A percentile compares a stretch with the other conserved stretches of the same genome.
phyloP scores from a whole-genome alignment of 1,139 yeast genomes.

The Zygosaccharomyces sapae region DNA sequence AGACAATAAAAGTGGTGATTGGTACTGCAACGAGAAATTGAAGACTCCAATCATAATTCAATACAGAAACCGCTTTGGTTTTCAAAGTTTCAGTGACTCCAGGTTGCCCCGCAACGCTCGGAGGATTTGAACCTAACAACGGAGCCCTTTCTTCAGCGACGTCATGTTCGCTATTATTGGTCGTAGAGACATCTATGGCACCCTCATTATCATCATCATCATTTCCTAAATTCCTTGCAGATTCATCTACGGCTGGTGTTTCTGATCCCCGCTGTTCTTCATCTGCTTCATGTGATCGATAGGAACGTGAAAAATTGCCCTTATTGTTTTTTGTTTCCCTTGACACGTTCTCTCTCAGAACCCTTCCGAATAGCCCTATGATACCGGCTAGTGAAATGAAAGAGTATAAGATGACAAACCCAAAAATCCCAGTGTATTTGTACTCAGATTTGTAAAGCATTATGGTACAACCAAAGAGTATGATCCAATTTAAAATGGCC shows the following conservation, averaged over 20 bases:
- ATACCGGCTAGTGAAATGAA: slow-evolving; percentile 50
- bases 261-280: slow-evolving; percentile 6
- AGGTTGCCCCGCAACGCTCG: neutral
- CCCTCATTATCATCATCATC: slow-evolving; percentile 1
- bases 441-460: slow-evolving; percentile 41
- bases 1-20: slow-evolving; percentile 49
- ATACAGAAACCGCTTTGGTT: slow-evolving; percentile 36
- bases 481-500: slow-evolving; percentile 54
- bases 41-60: slow-evolving; percentile 73
- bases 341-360: slow-evolving; percentile 9
- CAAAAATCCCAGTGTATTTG: slow-evolving; percentile 60
- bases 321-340: neutral
- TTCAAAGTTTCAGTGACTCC: neutral
- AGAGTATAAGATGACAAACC: slow-evolving; percentile 48
- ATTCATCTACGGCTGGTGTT: neutral
- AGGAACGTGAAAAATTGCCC: neutral
- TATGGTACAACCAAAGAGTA: slow-evolving; percentile 49
- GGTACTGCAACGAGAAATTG: slow-evolving; percentile 71
- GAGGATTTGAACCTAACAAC: slow-evolving; percentile 16
- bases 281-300: slow-evolving; percentile 7
- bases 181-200: slow-evolving; percentile 2
- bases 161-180: slow-evolving; percentile 13
- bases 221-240: slow-evolving; percentile 1
- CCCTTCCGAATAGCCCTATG: slow-evolving; percentile 45
- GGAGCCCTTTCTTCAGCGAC: slow-evolving; percentile 34